Conservation (phyloP, 192 early-diverging fungal species). For the Podila minutissima region DNA sequence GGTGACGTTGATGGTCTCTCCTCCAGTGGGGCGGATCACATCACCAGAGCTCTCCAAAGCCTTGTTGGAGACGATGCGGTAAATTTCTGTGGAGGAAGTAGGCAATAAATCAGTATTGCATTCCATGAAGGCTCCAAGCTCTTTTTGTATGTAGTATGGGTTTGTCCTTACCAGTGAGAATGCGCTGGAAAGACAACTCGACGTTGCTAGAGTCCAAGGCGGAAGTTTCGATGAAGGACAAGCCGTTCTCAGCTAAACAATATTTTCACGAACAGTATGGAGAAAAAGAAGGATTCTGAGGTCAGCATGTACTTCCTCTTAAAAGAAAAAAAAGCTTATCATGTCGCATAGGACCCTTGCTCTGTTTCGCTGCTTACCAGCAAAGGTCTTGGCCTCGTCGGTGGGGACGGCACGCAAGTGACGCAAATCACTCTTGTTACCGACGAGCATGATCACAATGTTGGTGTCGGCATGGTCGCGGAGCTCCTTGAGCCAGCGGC, state of each 20-base stretch:
- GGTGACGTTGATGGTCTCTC: slow-evolving; percentile 76
- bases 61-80: slow-evolving; percentile 97
- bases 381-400: slow-evolving; percentile 98
- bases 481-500: slow-evolving; percentile 98
- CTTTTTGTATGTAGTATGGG: background rate
- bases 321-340: too few relatives aligned
- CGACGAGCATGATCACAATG: slow-evolving; percentile 99
- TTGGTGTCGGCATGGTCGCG: slow-evolving; percentile 97
- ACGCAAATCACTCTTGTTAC: slow-evolving; percentile 99
- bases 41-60: slow-evolving; percentile 86
- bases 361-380: slow-evolving; percentile 38
- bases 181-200: slow-evolving; percentile 94
- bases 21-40: slow-evolving; percentile 71
- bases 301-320: too few relatives aligned
- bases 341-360: too few relatives aligned
- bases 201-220: slow-evolving; percentile 97
- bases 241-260: slow-evolving; percentile 78
- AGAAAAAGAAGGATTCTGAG: too few relatives aligned
- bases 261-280: too few relatives aligned
- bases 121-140: background rate
- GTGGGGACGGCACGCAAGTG: slow-evolving; percentile 96
- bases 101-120: background rate
- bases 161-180: slow-evolving; percentile 80
- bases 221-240: slow-evolving; percentile 99
- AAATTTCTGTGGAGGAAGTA: slow-evolving; percentile 73